Evolutionary conservation across 371 early-diverging fungal genomes (phyloP).

Genomic region (Syncephalastrum sp.): DNA sequence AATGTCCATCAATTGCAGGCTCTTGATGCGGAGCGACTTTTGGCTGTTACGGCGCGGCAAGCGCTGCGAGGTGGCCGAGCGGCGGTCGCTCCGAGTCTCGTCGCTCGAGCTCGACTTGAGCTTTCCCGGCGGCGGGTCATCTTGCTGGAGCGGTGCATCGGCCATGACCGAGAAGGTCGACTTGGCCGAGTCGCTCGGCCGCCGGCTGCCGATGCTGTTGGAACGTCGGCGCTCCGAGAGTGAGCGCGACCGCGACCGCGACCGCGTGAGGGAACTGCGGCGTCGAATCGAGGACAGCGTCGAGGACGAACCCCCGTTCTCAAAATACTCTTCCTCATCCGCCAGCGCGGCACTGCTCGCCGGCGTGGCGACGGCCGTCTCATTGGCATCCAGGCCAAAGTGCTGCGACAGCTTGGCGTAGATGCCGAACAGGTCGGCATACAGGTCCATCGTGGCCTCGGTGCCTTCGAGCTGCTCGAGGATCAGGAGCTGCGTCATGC

Average conservation of each 20-base stretch:
- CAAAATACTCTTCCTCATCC: neutral
- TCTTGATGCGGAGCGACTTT: conserved; percentile 19
- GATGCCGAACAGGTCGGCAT: conserved; percentile 57
- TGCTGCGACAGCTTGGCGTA: conserved; percentile 54
- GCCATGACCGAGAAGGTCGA: neutral
- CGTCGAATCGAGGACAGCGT: neutral
- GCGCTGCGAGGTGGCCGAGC: neutral
- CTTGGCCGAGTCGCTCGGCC: no score
- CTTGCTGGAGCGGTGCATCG: neutral
- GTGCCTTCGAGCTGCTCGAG: conserved; percentile 41
- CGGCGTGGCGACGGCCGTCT: neutral
- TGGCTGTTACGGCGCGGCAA: conserved; percentile 4
- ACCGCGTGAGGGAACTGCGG: conserved; percentile 1
- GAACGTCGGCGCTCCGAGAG: conserved; percentile 7
- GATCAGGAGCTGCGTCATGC: conserved; percentile 13
- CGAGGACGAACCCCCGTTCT: no score
- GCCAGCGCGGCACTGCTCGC: no score
- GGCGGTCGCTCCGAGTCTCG: conserved; percentile 10
- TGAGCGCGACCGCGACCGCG: conserved; percentile 5
- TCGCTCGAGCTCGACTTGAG: conserved; percentile 17
- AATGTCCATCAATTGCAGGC: conserved; percentile 20
- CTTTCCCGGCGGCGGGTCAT: neutral
- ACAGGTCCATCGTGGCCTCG: conserved; percentile 49
- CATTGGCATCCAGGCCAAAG: neutral
- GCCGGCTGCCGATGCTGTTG: conserved; percentile 6